Evolutionary conservation across 345 rosid genomes (phyloP).

Genomic region (Lepidium sativum): DNA sequence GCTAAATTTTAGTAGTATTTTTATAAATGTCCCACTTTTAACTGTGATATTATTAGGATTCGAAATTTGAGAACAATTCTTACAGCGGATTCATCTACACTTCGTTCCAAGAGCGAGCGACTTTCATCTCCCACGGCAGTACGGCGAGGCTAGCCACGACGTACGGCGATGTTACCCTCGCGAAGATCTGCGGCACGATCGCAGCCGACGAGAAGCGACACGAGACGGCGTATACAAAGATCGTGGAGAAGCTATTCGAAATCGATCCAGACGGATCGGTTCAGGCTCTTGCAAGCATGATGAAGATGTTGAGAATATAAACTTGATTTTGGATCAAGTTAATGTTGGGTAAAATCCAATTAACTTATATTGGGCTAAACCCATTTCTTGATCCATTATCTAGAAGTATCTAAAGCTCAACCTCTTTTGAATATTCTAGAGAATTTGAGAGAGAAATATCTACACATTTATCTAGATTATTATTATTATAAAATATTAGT

Average conservation of each 20-base stretch:
- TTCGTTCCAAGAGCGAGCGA: slow-evolving; percentile 59
- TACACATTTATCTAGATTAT: too few species aligned
- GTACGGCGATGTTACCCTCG: slow-evolving; percentile 38
- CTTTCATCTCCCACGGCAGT: slow-evolving; percentile 54
- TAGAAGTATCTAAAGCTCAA: too few species aligned
- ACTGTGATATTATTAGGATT: slow-evolving; percentile 28
- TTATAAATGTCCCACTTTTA: too few species aligned
- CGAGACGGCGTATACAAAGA: slow-evolving; percentile 45
- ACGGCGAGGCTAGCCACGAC: slow-evolving; percentile 33
- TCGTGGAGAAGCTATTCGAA: slow-evolving; percentile 46
- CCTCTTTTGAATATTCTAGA: too few species aligned
- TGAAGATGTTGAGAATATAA: too few species aligned
- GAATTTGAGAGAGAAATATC: too few species aligned
- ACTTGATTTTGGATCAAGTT: too few species aligned
- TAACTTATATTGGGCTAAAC: too few species aligned
- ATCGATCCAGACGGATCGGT: slow-evolving; percentile 42
- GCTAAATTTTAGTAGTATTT: too few species aligned
- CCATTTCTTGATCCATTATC: too few species aligned
- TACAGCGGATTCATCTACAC: slow-evolving; percentile 57
- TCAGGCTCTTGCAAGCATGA: slow-evolving; percentile 43
- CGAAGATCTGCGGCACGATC: slow-evolving; percentile 45
- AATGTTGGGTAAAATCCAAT: too few species aligned
- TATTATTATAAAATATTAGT: too few species aligned
- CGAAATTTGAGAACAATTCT: slow-evolving; percentile 43
- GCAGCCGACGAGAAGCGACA: slow-evolving; percentile 58